Evolutionary conservation across 139 green algal species (phyloP).

Genomic region (Trebouxia sp.): DNA sequence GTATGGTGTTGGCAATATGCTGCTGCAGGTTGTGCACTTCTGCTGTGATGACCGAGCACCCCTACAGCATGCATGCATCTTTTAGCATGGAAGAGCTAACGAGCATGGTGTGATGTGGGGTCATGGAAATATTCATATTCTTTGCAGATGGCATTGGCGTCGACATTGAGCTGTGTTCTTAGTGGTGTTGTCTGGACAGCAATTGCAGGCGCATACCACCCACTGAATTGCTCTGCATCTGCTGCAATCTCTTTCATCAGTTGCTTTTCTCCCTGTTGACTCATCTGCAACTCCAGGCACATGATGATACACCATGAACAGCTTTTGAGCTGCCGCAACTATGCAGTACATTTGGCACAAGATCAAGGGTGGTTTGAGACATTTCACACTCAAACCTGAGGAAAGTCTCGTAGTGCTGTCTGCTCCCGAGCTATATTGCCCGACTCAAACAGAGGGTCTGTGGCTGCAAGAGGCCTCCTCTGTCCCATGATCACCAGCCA

Average conservation of each 20-base stretch:
- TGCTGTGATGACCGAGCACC: not conserved
- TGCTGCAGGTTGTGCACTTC: conserved; percentile 43
- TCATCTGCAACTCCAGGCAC: not conserved
- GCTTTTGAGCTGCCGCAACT: no score
- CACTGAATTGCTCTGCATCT: not conserved
- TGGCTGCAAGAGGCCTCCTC: not conserved
- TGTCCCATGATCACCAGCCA: not conserved
- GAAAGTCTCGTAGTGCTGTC: not conserved
- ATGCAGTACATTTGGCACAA: no score
- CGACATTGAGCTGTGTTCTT: not conserved
- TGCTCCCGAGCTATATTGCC: not conserved
- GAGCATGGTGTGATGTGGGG: not conserved
- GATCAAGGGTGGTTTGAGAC: no score
- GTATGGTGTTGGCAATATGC: conserved; percentile 39
- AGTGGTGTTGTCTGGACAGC: no score
- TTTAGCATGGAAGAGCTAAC: not conserved
- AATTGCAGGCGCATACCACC: not conserved
- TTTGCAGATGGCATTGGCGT: not conserved
- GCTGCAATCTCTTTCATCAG: not conserved
- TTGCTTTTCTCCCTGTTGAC: not conserved
- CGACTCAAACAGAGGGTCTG: not conserved
- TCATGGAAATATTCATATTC: not conserved
- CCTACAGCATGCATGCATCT: not conserved
- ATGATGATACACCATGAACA: no score
- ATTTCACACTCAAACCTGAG: no score